Evolutionary conservation across 1,284 basidiomycete species (phyloP), one percentile per base, ranked within the genome.

Genomic region (Apiotrichum porosum): DNA sequence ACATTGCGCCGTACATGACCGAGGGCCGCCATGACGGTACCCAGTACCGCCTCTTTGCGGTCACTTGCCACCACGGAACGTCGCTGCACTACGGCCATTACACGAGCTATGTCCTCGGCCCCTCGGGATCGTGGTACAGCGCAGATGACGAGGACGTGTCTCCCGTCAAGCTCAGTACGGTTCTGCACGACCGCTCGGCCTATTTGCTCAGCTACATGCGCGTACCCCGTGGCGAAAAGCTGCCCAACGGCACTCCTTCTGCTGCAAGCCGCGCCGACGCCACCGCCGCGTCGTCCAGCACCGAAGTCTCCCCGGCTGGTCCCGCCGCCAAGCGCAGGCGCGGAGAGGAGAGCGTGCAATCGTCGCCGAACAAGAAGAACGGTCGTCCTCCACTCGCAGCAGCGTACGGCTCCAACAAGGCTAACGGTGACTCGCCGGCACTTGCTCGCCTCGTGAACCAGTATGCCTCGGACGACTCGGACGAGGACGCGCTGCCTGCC

Each of bases 81-180:
- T 89, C 92, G 3, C 89, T 92, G 13, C 89, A 95, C 66, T 94
- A 88, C 3, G 95, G 95, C 0, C 95, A 99, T 71, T 99, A 98
- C 73, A 92, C 85, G 56, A 85, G 94, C 6, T 85, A 84, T 61
- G 84, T 97, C 61, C 88, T 83, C 65, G 80, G 81, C 37, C 80
- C 79, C 18, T 77, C 80, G 30, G 85, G 84, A 3, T 76, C 75
- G 46, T 97, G 93, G 92, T 86, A 81, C 71, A 83, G 90, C 72
- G 93, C 93, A 83, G 95, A 98, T 74, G 95, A 99, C 73, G 89
- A 92, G 33, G 77, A 78, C 34, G 85, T 92, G 32, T 77, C 28
- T 63, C 73, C 42, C 49, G 73, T 56, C 55, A 63, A 21, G 57
- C 68, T 61, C 26, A 17, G 43, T 26, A 32, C 78, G 6, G 82